Percentiles rank a stretch among this genome's conserved stretches.
Evolutionary conservation across 2,329 filamentous ascomycete species (phyloP).

Genomic region (Colletotrichum lini): DNA sequence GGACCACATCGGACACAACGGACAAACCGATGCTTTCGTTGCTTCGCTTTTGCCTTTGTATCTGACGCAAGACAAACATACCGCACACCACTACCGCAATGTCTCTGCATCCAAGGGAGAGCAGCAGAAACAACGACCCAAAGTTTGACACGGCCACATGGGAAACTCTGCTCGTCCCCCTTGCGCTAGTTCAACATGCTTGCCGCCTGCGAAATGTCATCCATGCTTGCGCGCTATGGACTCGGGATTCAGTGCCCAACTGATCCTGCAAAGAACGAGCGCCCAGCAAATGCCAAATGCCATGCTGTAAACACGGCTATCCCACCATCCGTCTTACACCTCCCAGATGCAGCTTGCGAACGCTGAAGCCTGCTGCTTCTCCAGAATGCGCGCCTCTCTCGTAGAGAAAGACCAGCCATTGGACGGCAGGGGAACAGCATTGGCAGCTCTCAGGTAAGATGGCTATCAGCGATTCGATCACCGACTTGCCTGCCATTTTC

Average conservation of each 20-base stretch:
- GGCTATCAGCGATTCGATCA: neutral
- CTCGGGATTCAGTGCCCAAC: neutral
- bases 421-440: neutral
- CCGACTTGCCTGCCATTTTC: neutral
- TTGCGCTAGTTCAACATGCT: constrained; percentile 14
- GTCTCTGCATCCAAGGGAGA: constrained; percentile 22
- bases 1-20: neutral
- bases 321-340: constrained; percentile 24
- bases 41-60: constrained; percentile 18
- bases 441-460: neutral
- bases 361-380: constrained; percentile 13
- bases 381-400: neutral
- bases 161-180: constrained; percentile 29
- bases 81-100: neutral
- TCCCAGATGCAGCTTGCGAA: constrained; percentile 8
- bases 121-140: constrained; percentile 25
- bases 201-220: constrained; percentile 14
- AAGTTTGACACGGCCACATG: constrained; percentile 35
- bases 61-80: constrained; percentile 13
- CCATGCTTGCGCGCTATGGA: neutral
- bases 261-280: constrained; percentile 18
- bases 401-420: neutral
- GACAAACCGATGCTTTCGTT: neutral
- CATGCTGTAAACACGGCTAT: constrained; percentile 33
- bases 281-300: constrained; percentile 20